These are phyloP conservation scores for Colletotrichum sp. DNA, from an alignment of 2,329 filamentous ascomycete species.

Conservation along the genomic window DNA sequence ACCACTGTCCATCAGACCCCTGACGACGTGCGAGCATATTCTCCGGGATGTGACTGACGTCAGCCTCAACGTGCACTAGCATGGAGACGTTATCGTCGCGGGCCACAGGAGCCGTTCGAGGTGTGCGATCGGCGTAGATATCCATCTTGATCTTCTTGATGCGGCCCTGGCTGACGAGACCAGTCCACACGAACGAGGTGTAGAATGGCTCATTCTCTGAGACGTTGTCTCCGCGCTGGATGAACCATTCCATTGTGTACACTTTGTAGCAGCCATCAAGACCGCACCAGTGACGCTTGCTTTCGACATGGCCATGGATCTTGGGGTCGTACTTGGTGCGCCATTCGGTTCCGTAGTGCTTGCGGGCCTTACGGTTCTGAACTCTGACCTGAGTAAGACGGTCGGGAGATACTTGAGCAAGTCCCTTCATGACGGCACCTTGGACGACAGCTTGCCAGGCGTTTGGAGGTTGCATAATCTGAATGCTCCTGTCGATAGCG, in stretches of 20 bases:
- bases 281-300: slow-evolving; percentile 39
- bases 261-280: slow-evolving; percentile 41
- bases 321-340: slow-evolving; percentile 80
- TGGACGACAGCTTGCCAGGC: slow-evolving; percentile 56
- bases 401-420: slow-evolving; percentile 39
- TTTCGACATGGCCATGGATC: slow-evolving; percentile 58
- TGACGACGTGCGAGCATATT: slow-evolving; percentile 32
- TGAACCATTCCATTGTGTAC: slow-evolving; percentile 49
- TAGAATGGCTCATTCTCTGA: slow-evolving; percentile 43
- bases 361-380: slow-evolving; percentile 66
- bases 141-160: slow-evolving; percentile 37
- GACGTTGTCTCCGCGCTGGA: slow-evolving; percentile 41
- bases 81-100: slow-evolving; percentile 40
- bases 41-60: slow-evolving; percentile 46
- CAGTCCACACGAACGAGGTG: slow-evolving; percentile 34
- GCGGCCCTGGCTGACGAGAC: slow-evolving; percentile 35
- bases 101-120: slow-evolving; percentile 33
- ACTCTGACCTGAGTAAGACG: slow-evolving; percentile 40
- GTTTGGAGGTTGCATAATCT: slow-evolving; percentile 52
- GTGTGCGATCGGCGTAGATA: slow-evolving; percentile 38
- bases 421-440: slow-evolving; percentile 55
- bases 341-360: slow-evolving; percentile 82
- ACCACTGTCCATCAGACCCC: slow-evolving; percentile 41
- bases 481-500: slow-evolving; percentile 36
- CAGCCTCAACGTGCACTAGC: slow-evolving; percentile 42